Evolutionary conservation across 352 stramenopile species (phyloP), one percentile per base, ranked within the genome.

Genomic region (Pythium aristosporum): DNA sequence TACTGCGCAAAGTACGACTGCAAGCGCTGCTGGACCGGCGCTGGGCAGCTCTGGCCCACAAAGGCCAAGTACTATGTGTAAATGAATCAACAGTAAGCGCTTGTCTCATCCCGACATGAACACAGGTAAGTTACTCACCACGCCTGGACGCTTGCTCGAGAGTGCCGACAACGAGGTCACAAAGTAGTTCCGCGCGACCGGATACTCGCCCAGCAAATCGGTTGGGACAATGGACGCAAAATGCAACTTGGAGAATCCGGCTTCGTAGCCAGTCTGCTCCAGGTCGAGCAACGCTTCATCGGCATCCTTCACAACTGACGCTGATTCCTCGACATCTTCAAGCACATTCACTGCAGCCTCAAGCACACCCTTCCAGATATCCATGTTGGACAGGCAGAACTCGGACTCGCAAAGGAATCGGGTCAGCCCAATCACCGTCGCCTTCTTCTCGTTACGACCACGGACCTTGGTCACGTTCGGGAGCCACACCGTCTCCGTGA

Each of bases 191-290:
- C 80, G 81, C 43, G 79, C 62, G 7, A 69, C 55, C 0, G 76
- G 68, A 65, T 97, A 87, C 52, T 97, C 85, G 16, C 79, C 63
- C 59, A 98, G 88, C 30, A 88, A 82, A 73, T 99, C 96, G 52
- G 92, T 79, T 1, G 79, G 67, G 39, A 87, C 80, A 37, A 91
- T 80, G 1, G 83, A 90, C 11, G 94, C 95, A 74, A 98, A 98
- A 62, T 96, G 92, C 18, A 99, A 73, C 60, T 95, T 93, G 15
- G 94, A 97, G 74, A 96, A 98, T 10, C 91, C 90, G 37, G 94
- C 87, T 83, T 98, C 94, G 65, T 98, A 99, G 25, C 89, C 85
- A 3, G 88, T 91, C 60, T 93, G 73, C 57, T 93, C 80, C 39
- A 93, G 65, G 30, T 91, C 87, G 21, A 90, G 70, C 47, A 93